phyloP scores from a whole-genome alignment of 805 yeast species.

The Wickerhamomyces kurtzmanii region DNA sequence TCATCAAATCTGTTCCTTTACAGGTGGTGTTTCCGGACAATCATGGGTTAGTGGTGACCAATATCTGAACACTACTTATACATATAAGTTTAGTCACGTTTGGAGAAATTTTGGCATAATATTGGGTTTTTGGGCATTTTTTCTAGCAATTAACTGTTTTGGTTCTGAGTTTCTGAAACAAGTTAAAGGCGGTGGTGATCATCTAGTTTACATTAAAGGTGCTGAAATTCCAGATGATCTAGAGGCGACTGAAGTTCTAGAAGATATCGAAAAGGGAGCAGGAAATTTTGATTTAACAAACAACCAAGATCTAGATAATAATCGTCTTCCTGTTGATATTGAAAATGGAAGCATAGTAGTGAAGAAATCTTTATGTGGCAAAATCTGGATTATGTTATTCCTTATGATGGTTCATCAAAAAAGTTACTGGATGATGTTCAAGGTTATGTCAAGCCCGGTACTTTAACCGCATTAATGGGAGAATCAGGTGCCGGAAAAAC shows the following conservation, averaged over 20 bases:
- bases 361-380: conserved; percentile 17
- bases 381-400: conserved; percentile 16
- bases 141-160: conserved; percentile 20
- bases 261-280: too few relatives aligned
- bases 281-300: conserved; percentile 22
- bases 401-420: conserved; percentile 28
- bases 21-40: conserved; percentile 48
- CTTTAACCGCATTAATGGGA: conserved; percentile 53
- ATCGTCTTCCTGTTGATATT: conserved; percentile 12
- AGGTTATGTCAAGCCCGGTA: conserved; percentile 43
- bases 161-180: conserved; percentile 27
- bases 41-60: conserved; percentile 42
- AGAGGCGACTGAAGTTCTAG: conserved; percentile 24
- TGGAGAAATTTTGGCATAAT: conserved; percentile 75
- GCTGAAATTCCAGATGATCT: conserved; percentile 25
- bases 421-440: conserved; percentile 41
- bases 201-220: conserved; percentile 46
- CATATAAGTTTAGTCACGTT: conserved; percentile 44
- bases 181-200: conserved; percentile 16
- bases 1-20: conserved; percentile 40
- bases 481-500: conserved; percentile 62
- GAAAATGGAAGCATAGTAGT: conserved; percentile 15
- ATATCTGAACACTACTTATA: conserved; percentile 36
- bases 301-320: conserved; percentile 5
- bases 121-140: conserved; percentile 32